A percentile compares a stretch with the other conserved stretches of the same genome.
Conservation (phyloP, 2,329 filamentous ascomycete species). For the Blumeria graminis region DNA sequence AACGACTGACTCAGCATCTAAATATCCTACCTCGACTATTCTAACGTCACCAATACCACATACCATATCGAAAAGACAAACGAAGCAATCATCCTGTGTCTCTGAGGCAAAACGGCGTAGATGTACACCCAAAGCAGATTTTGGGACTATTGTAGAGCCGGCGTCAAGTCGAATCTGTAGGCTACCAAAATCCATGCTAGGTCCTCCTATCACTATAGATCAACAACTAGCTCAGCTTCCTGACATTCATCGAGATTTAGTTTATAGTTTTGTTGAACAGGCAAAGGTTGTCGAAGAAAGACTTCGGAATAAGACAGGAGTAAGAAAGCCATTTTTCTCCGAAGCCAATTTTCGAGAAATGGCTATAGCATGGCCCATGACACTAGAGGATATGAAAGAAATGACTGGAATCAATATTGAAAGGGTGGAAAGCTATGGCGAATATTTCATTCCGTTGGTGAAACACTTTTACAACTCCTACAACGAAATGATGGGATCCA, state of each 20-base stretch:
- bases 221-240: slow-evolving; percentile 27
- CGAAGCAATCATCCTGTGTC: slow-evolving; percentile 15
- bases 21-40: slow-evolving; percentile 32
- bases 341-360: slow-evolving; percentile 48
- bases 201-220: slow-evolving; percentile 34
- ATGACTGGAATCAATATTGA: slow-evolving; percentile 39
- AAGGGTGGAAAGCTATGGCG: slow-evolving; percentile 37
- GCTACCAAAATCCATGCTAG: slow-evolving; percentile 17
- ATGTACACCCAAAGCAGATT: slow-evolving; percentile 23
- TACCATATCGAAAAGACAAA: slow-evolving; percentile 15
- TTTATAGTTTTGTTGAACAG: slow-evolving; percentile 38
- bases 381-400: slow-evolving; percentile 32
- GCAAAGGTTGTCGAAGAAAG: slow-evolving; percentile 35
- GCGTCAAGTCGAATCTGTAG: slow-evolving; percentile 6
- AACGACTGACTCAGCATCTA: neutral
- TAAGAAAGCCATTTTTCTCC: slow-evolving; percentile 38
- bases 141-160: slow-evolving; percentile 17
- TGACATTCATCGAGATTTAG: slow-evolving; percentile 34
- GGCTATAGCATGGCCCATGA: slow-evolving; percentile 43
- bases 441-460: slow-evolving; percentile 34
- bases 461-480: slow-evolving; percentile 23
- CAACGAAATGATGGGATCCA: slow-evolving; percentile 22
- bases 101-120: slow-evolving; percentile 14
- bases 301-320: slow-evolving; percentile 31
- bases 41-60: slow-evolving; percentile 34